These are phyloP conservation scores for Colletotrichum horii DNA, from an alignment of 2,329 filamentous ascomycete genomes.

Conservation along the genomic window DNA sequence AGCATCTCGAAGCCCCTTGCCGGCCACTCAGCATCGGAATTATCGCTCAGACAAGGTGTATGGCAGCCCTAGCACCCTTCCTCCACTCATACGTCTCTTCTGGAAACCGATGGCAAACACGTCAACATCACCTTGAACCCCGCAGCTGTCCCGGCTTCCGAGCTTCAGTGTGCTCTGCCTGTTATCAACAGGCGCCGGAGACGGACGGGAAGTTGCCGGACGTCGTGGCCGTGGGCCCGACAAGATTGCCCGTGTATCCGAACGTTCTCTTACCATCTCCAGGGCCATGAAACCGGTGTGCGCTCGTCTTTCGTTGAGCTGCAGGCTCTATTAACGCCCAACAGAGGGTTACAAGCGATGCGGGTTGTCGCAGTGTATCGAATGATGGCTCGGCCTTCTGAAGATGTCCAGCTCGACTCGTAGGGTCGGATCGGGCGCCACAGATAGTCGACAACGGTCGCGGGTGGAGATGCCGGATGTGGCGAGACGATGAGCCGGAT, in stretches of 20 bases:
- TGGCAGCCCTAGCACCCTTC: not conserved
- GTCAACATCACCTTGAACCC: not conserved
- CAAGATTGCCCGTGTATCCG: not conserved
- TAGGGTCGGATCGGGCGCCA: not conserved
- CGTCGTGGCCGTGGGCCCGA: not conserved
- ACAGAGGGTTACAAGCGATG: not conserved
- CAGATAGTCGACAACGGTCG: not conserved
- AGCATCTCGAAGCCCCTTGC: not conserved
- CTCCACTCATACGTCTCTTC: not conserved
- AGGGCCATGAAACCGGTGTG: not conserved
- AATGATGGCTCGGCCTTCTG: not conserved
- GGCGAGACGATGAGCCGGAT: not conserved
- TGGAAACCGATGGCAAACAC: not conserved
- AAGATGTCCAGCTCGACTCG: not conserved
- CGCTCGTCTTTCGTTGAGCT: not conserved
- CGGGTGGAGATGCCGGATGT: not conserved
- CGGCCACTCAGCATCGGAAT: not conserved
- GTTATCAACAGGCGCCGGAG: not conserved
- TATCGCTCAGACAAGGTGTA: not conserved
- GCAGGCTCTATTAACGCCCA: not conserved
- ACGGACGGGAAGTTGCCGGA: not conserved
- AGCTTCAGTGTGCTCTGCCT: not conserved
- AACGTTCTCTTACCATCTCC: not conserved
- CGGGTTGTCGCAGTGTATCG: not conserved
- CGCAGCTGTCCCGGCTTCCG: not conserved